These are phyloP conservation scores for Strigomonas culicis DNA, from an alignment of 208 protist genomes.

Conservation along the genomic window DNA sequence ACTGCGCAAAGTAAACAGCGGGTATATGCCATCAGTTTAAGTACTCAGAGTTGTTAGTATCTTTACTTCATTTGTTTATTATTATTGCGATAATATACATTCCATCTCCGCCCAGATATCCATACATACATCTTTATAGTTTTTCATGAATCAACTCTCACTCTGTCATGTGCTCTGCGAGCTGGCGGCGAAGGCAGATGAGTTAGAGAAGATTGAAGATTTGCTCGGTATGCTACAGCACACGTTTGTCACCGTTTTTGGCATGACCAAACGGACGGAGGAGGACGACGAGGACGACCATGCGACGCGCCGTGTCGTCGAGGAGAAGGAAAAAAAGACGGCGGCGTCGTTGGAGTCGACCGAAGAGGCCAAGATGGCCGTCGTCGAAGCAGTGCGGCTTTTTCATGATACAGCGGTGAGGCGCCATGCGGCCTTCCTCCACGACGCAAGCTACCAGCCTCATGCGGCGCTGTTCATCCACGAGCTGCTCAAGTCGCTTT, in stretches of 20 bases:
- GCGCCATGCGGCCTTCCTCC: constrained; percentile 42
- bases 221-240: constrained; percentile 63
- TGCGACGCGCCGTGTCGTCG: not conserved
- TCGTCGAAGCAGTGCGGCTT: constrained; percentile 41
- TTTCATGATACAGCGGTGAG: constrained; percentile 47
- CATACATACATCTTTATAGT: too few species aligned
- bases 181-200: constrained; percentile 38
- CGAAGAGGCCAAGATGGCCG: constrained; percentile 66
- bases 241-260: constrained; percentile 56
- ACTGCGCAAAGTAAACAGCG: too few species aligned
- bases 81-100: too few species aligned
- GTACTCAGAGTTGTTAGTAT: too few species aligned
- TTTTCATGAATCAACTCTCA: too few species aligned
- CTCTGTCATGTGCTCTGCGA: constrained; percentile 16
- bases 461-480: constrained; percentile 83
- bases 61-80: too few species aligned
- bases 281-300: not conserved
- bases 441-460: constrained; percentile 36
- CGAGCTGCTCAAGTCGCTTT: constrained; percentile 67
- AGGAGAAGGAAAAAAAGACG: constrained; percentile 4
- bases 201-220: constrained; percentile 34
- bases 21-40: too few species aligned
- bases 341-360: constrained; percentile 22
- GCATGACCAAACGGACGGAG: constrained; percentile 6
- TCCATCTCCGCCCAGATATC: too few species aligned